Evolutionary conservation across 768 basidiomycete species (phyloP).

Genomic region (Daedaleopsis sinensis): DNA sequence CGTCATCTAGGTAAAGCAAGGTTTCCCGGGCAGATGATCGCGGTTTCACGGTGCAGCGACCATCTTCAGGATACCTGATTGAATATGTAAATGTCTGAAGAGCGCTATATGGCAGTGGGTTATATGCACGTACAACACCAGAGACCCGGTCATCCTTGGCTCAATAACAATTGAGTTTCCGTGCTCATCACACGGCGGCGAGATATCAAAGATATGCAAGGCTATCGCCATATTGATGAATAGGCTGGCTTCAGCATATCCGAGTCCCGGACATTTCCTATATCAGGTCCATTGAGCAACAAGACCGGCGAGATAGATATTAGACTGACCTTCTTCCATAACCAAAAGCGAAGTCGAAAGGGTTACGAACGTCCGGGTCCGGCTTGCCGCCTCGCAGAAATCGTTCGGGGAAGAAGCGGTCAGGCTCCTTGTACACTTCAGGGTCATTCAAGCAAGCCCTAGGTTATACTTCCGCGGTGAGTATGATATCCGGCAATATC

Average conservation of each 20-base stretch:
- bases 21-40: not conserved
- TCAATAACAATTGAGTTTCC: slow-evolving; percentile 7
- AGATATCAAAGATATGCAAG: slow-evolving; percentile 9
- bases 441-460: not conserved
- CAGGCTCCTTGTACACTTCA: slow-evolving; percentile 12
- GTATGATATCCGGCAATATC: too few relatives aligned
- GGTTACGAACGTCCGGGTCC: slow-evolving; percentile 10
- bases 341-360: slow-evolving; percentile 11
- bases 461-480: not conserved
- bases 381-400: slow-evolving; percentile 15
- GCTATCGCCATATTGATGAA: slow-evolving; percentile 17
- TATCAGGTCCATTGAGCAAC: too few relatives aligned
- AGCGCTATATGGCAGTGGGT: not conserved
- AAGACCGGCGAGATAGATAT: not conserved
- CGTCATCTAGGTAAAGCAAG: too few relatives aligned
- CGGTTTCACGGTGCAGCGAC: not conserved
- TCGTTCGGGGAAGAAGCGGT: slow-evolving; percentile 17
- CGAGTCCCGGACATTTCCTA: slow-evolving; percentile 14
- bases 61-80: not conserved
- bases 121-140: not conserved
- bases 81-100: not conserved
- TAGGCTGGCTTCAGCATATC: slow-evolving; percentile 1
- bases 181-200: not conserved
- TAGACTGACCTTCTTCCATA: slow-evolving; percentile 14
- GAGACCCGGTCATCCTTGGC: not conserved